Conservation (phyloP, 2,329 filamentous ascomycete genomes). For the Colletotrichum cereale region DNA sequence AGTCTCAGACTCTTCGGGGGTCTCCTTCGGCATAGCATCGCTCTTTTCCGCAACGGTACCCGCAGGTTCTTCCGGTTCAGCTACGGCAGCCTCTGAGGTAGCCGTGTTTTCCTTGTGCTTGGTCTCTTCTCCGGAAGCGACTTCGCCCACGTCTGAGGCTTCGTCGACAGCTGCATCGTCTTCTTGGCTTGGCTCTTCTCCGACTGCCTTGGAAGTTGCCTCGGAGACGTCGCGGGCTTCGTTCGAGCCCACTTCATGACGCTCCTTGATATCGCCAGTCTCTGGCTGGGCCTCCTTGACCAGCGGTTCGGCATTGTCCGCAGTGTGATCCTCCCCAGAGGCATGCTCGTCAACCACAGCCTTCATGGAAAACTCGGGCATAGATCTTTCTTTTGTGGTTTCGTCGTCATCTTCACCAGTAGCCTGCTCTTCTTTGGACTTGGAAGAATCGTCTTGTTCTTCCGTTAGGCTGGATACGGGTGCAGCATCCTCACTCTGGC, state of each 20-base stretch:
- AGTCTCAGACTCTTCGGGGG: not conserved
- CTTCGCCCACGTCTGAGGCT: not conserved
- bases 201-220: not conserved
- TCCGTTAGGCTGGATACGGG: constrained; percentile 24
- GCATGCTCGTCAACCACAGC: constrained; percentile 7
- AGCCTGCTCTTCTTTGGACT: not conserved
- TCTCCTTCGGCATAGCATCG: not conserved
- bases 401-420: not conserved
- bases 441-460: constrained; percentile 26
- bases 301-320: not conserved
- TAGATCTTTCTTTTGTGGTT: not conserved
- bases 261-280: not conserved
- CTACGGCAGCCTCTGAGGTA: not conserved
- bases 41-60: not conserved
- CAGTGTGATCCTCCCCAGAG: not conserved
- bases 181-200: not conserved
- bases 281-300: not conserved
- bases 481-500: not conserved
- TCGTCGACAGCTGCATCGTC: not conserved
- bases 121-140: no score
- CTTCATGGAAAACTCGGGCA: constrained; percentile 17
- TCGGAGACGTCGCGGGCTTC: not conserved
- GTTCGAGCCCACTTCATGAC: not conserved
- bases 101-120: not conserved
- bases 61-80: not conserved